Percentiles rank a stretch among this genome's conserved stretches.
phyloP scores from a whole-genome alignment of 1,139 yeast species.

The Fermentozyma sake region DNA sequence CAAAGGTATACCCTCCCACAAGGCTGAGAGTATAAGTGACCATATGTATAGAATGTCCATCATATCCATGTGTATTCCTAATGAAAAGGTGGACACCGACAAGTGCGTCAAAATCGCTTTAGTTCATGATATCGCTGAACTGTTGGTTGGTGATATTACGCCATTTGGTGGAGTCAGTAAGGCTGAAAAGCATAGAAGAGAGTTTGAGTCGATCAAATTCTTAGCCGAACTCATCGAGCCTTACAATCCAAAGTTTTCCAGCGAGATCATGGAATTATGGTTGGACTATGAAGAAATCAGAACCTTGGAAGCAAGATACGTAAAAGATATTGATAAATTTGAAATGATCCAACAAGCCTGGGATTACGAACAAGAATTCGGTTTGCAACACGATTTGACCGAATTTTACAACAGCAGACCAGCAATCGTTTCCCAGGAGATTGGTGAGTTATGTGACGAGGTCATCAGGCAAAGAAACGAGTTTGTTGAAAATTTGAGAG shows the following conservation, averaged over 20 bases:
- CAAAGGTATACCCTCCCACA: conserved; percentile 48
- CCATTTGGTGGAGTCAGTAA: conserved; percentile 76
- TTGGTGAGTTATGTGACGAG: conserved; percentile 66
- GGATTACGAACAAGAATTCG: conserved; percentile 74
- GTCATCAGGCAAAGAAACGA: conserved; percentile 53
- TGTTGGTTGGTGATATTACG: conserved; percentile 91
- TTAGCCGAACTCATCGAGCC: conserved; percentile 57
- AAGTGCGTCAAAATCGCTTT: conserved; percentile 84
- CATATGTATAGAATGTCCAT: conserved; percentile 97
- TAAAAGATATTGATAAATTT: conserved; percentile 90
- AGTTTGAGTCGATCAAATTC: conserved; percentile 67
- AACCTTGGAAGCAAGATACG: conserved; percentile 79
- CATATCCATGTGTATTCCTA: conserved; percentile 68
- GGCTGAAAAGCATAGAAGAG: conserved; percentile 74
- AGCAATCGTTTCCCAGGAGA: conserved; percentile 68
- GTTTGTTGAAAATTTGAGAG: conserved; percentile 10
- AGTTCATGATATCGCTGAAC: conserved; percentile 92
- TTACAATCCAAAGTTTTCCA: conserved; percentile 60
- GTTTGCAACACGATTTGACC: conserved; percentile 52
- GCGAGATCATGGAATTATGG: conserved; percentile 74
- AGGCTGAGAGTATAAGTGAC: conserved; percentile 77
- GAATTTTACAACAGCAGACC: conserved; percentile 66
- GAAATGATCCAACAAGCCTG: conserved; percentile 88
- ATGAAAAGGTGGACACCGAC: conserved; percentile 23
- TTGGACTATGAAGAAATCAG: conserved; percentile 85